Evolutionary conservation across 495 filamentous ascomycete genomes (phyloP), one percentile per base, ranked within the genome.

Genomic region (Oidiodendron maius): DNA sequence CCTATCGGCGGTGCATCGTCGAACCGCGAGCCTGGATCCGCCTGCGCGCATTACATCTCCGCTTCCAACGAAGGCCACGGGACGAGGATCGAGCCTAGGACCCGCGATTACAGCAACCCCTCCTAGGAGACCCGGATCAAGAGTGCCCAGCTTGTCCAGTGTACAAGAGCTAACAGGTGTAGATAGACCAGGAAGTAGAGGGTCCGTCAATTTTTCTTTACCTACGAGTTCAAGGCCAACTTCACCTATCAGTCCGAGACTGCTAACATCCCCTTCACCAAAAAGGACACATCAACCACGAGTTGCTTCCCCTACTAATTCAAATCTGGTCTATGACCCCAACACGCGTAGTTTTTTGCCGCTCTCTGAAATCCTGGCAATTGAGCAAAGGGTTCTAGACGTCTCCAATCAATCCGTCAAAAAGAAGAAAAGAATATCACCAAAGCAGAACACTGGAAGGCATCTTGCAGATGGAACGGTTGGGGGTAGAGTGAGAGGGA

Each of bases 131-230:
- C 22, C 37, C 34, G 53, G 44, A 18, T 50, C 56, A 23, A 57
- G 51, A 23, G 37, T 26, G 10, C 40, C 53, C 39, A 50, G 43
- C 37, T 37, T 61, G 18, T 52, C 58, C 17, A 53, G 49, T 50
- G 55, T 56, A 20, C 43, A 48, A 32, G 55, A 58, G 50, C 52
- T 53, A 54, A 51, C 52, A 39, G 40, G 44, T 43, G 22, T 66
- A 44, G 80, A 77, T 15, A 67, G 80, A 46, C 72, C 84, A 10
- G 71, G 66, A 15, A 87, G 81, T 58, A 71, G 78, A 55, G 78
- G 70, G 35, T 89, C 86, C 2, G 71, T 91, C 55, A 95, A 96
- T 64, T 94, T 93, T 58, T 96, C 90, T 5, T 87, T 89, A 32
- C 89, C 89, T 3, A 81, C 80, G 57, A 75, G 75, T 56, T 67